Evolutionary conservation across 2,329 filamentous ascomycete genomes (phyloP).

Genomic region (Neonectria sp.): DNA sequence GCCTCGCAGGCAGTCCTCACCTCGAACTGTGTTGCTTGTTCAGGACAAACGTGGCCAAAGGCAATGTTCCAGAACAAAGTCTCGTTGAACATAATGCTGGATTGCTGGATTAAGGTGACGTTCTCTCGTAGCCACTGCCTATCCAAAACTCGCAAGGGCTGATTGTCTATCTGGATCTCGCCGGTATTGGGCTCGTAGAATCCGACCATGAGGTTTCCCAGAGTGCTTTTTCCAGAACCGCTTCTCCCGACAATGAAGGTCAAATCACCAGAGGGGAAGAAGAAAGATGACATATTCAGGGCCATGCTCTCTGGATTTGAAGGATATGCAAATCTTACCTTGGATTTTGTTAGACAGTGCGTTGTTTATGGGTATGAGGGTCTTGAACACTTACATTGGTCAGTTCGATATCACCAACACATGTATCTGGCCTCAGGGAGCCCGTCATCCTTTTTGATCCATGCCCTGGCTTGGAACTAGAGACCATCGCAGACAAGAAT

Average conservation of each 20-base stretch:
- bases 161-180: constrained; percentile 77
- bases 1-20: constrained; percentile 75
- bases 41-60: constrained; percentile 72
- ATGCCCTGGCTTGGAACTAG: constrained; percentile 36
- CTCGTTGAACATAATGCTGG: constrained; percentile 85
- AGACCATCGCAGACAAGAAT: constrained; percentile 67
- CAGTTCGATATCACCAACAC: constrained; percentile 79
- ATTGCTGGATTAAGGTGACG: constrained; percentile 86
- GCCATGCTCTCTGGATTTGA: constrained; percentile 73
- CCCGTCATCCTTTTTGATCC: constrained; percentile 18
- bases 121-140: constrained; percentile 82
- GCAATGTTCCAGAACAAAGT: constrained; percentile 84
- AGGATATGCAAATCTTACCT: constrained; percentile 87
- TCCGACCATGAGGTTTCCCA: constrained; percentile 83
- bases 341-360: constrained; percentile 53
- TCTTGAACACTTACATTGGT: constrained; percentile 68
- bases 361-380: background rate
- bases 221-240: constrained; percentile 93
- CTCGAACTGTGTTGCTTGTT: constrained; percentile 65
- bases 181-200: constrained; percentile 81
- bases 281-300: constrained; percentile 74
- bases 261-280: constrained; percentile 79
- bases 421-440: constrained; percentile 56
- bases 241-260: constrained; percentile 89
- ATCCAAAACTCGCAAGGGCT: constrained; percentile 73